Percentiles rank a stretch among this genome's conserved stretches.
Conservation (phyloP, 768 basidiomycete species). For the Hygrophoropsis aurantiaca region DNA sequence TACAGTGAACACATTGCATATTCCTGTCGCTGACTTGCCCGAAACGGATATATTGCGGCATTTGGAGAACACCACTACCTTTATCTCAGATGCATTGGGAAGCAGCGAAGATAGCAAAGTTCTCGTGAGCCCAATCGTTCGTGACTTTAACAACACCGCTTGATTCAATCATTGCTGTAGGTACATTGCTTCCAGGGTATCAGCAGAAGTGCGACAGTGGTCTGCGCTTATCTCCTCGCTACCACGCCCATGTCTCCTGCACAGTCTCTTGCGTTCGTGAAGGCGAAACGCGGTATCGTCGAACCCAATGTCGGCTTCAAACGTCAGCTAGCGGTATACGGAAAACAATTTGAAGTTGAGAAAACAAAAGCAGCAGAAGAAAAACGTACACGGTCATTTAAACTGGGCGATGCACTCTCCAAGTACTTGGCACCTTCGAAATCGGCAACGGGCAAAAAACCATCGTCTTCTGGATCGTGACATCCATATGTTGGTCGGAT, state of each 20-base stretch:
- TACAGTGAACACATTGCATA: conserved; percentile 48
- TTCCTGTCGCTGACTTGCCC: conserved; percentile 45
- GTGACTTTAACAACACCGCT: neutral
- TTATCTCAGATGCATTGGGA: conserved; percentile 49
- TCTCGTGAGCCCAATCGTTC: conserved; percentile 40
- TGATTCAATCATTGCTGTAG: conserved; percentile 31
- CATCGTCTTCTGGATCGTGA: too few relatives aligned
- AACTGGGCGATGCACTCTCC: too few relatives aligned
- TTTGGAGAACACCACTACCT: conserved; percentile 49
- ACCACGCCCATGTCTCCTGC: conserved; percentile 48
- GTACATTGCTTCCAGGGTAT: conserved; percentile 79
- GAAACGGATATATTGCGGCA: conserved; percentile 43
- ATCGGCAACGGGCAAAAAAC: too few relatives aligned
- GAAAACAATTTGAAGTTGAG: conserved; percentile 24
- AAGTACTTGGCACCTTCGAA: too few relatives aligned
- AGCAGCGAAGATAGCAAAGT: conserved; percentile 45
- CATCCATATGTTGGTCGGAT: too few relatives aligned
- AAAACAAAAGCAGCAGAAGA: conserved; percentile 17
- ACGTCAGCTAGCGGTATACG: conserved; percentile 49
- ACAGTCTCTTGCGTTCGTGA: conserved; percentile 57
- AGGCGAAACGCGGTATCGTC: conserved; percentile 57
- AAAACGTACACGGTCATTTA: too few relatives aligned
- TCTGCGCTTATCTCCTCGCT: conserved; percentile 68
- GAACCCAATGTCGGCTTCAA: conserved; percentile 70
- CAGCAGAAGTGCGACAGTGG: conserved; percentile 72